Evolutionary conservation across 805 yeast genomes (phyloP), one percentile per base, ranked within the genome.

Genomic region (Zygotorulaspora sp.): DNA sequence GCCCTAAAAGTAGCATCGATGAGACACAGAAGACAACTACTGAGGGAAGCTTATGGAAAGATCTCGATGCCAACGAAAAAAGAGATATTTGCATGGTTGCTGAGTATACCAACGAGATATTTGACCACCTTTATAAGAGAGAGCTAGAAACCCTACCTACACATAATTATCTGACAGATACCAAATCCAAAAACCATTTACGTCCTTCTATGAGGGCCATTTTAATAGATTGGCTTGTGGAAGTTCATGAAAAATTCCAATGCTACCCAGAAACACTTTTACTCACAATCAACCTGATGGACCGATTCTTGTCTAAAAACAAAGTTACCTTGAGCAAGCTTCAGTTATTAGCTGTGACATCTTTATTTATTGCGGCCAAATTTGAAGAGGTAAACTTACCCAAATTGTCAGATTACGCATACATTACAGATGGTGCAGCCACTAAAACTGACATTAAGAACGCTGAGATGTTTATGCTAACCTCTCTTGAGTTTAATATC

Each of bases 301-400:
- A 89, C 64, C 66, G 96, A 48, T 87, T 83, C 62, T 74, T 89
- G 75, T 76, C 88, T 6, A 66, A 71, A 38, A 87, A 83, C 53
- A 70, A 72, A 27, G 89, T 85, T 16, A 81, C 81, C 41, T 77
- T 88, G 42, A 87, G 81, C 53, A 77, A 83, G 62, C 63, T 89
- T 34, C 97, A 89, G 66, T 71, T 88, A 44, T 70, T 87, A 38
- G 96, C 96, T 4, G 83, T 92, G 1, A 85, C 95, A 1, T 73
- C 89, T 9, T 65, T 89, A 40, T 85, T 87, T 61, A 82, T 87
- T 44, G 95, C 96, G 27, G 94, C 96, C 11, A 88, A 88, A 63
- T 85, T 83, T 60, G 96, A 89, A 65, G 97, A 89, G 65, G 94
- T 89, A 18, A 83, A 80, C 57, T 72, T 87, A 8, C 97, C 96